Evolutionary conservation across 176 grass and related monocot genomes (phyloP), one percentile per base, ranked within the genome.

Genomic region (Musa beccarii): DNA sequence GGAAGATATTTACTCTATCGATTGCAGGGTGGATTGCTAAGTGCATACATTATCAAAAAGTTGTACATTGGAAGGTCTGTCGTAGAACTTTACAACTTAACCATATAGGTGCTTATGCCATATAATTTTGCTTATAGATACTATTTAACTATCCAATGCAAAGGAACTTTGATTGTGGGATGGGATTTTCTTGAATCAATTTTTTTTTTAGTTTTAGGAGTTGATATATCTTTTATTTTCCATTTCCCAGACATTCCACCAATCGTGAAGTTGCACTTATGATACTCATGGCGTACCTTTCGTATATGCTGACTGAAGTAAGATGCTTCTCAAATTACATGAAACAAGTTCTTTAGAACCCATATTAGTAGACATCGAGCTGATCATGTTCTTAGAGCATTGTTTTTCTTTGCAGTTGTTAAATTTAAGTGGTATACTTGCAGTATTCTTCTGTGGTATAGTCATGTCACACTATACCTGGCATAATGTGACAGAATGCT

Each of bases 211-310:
- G 11, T 23, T 65, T 10, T 13, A 65, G 23, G 20, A 66, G 63
- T 11, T 23, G 13, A 10, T 21, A 66, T 13, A 67, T 67, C n/a
- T 29, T 54, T 66, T 51, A 69, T 24, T 66, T 16, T 78, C 25
- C 68, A 51, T 75, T 75, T 86, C 83, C 49, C 82, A 99, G 96
- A 71, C 96, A 99, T 88, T 99, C 96, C 78, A 99, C 96, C 26
- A 90, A 99, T 68, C 96, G 96, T 51, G 96, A 99, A 66, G 96
- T 99, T 81, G 89, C 91, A 0, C 90, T 99, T 73, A 92, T 92
- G 96, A 95, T 99, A 81, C 96, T 99, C 10, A 99, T 99, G 96
- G 96, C 96, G 53, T 99, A 99, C 71, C 91, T 99, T 49, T 94
- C 96, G 56, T 99, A 99, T 71, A 99, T 99, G 96, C 83, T 99